Evolutionary conservation across 768 basidiomycete species (phyloP), one percentile per base, ranked within the genome.

Genomic region (Flagelloscypha sp.): DNA sequence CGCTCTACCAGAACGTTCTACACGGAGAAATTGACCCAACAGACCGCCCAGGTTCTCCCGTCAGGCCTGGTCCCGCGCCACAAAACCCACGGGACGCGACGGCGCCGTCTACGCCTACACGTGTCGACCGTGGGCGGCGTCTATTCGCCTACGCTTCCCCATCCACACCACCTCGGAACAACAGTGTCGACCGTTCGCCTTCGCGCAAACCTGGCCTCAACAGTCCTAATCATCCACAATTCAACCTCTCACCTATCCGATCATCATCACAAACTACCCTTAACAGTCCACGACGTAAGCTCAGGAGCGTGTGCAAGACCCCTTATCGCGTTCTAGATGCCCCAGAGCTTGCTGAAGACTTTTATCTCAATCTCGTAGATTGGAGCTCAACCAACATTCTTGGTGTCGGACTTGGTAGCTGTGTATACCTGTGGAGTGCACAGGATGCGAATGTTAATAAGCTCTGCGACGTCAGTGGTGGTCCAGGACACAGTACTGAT

Each of bases 241-340:
- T 97, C 55, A 87, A 86, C 8, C 76, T 90, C 63, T 84, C 79
- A 33, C 94, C 94, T 8, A 84, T 97, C 5, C 79, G 87, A 1
- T 77, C 81, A 27, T 81, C 84, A 48, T 87, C 80, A 45, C 78
- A 87, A 18, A 72, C 72, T 33, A 68, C 95, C 11, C 76, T 99
- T 29, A 77, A 92, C 43, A 85, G 81, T 36, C 90, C 93, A 0
- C 70, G 86, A 19, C 77, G 86, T 33, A 70, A 80, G 39, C 73
- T 86, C 6, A 76, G 94, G 28, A 79, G 68, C 39, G 84, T 97
- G 2, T 83, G 83, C 63, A 92, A 94, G 57, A 95, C 93, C 0
- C 94, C 94, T 2, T 98, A 94, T 63, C 79, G 95, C 39, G 94
- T 97, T 1, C 73, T 98, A 22, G 94, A 99, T 53, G 94, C 94